phyloP scores from a whole-genome alignment of 2,329 filamentous ascomycete genomes.

The Pochonia chlamydosporia region DNA sequence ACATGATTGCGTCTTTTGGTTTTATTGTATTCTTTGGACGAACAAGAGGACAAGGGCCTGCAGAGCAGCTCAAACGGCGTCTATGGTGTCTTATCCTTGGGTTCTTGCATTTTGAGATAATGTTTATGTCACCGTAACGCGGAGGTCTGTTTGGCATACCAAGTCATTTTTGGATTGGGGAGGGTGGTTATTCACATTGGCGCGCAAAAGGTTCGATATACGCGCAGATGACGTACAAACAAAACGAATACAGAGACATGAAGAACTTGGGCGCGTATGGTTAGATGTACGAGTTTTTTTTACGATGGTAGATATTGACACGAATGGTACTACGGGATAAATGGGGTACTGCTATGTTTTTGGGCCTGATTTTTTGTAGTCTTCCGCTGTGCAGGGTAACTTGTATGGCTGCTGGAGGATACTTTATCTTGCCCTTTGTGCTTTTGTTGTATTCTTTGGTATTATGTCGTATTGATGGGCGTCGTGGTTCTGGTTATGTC shows the following conservation, averaged over 20 bases:
- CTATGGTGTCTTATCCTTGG: neutral
- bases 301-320: neutral
- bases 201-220: neutral
- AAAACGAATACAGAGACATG: neutral
- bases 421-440: no score
- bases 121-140: neutral
- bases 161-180: neutral
- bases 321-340: no score
- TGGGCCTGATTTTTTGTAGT: no score
- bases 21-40: neutral
- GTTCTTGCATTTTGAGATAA: neutral
- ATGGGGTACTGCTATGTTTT: no score
- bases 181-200: neutral
- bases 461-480: no score
- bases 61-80: slow-evolving; percentile 2
- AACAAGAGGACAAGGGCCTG: neutral
- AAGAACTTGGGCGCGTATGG: neutral
- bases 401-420: no score
- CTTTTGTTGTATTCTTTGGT: no score
- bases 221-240: neutral
- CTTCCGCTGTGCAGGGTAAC: no score
- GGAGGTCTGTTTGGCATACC: neutral
- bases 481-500: no score
- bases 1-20: neutral
- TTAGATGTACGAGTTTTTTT: neutral